Evolutionary conservation across 1,284 basidiomycete genomes (phyloP), one percentile per base, ranked within the genome.

Genomic region (Puccinia sorghi): DNA sequence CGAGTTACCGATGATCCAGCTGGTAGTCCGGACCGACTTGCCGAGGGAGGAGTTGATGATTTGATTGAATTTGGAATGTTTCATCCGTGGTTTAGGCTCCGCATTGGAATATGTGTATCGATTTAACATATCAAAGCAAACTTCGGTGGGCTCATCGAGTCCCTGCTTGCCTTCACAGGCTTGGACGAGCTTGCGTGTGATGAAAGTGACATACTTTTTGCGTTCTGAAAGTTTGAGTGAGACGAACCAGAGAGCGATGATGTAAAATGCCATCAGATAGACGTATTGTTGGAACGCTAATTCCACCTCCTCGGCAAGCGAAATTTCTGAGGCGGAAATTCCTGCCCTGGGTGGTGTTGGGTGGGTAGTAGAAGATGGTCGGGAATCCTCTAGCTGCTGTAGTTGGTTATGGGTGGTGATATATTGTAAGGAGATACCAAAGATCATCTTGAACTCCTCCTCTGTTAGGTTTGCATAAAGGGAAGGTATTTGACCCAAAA

Each of bases 51-150:
- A 22, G 82, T 81, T 25, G 83, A 81, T 20, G 82, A 82, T 84
- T 86, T 85, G 79, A 88, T 85, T 80, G 87, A 84, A 61, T 94
- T 91, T 82, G 88, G 89, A 79, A 97, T 87, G 80, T 92, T 88
- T 1, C 56, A 88, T 88, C 0, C 92, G 90, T 0, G 95, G 94
- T 70, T 93, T 90, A 0, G 96, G 93, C 83, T 97, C 94, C 15
- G 94, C 94, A 82, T 92, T 95, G 27, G 92, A 93, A 83, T 96
- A 97, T 0, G 96, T 92, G 84, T 97, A 97, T 20, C 97, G 89
- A 22, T 94, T 92, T 8, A 99, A 88, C 92, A 96, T 99, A 85
- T 99, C 97, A 83, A 99, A 96, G 84, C 94, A 97, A 27, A 98
- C 95, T 84, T 98, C 93, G 0, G 94, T 94, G 64, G 92, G 91